Percentiles rank a stretch among this genome's conserved stretches.
Conservation (phyloP, 228 moss, liverwort and hornwort genomes). For the Sphagnum fallax region DNA sequence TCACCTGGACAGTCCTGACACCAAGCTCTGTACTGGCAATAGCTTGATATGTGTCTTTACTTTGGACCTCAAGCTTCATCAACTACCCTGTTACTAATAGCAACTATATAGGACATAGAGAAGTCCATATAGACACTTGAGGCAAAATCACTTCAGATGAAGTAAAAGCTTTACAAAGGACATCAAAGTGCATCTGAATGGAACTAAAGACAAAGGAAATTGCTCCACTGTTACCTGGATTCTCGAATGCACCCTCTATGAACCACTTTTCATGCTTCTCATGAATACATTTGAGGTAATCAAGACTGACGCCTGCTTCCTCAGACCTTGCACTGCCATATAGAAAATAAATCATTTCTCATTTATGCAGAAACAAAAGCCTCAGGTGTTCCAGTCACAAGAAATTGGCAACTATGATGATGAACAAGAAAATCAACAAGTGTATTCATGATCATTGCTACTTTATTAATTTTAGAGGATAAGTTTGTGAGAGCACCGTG, state of each 20-base stretch:
- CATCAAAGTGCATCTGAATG: background rate
- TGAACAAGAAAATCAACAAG: too few species aligned
- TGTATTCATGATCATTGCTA: too few species aligned
- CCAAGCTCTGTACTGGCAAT: too few species aligned
- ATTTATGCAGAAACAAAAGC: too few species aligned
- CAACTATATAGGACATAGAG: too few species aligned
- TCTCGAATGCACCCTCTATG: conserved; percentile 23
- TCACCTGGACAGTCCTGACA: too few species aligned
- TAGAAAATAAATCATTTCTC: background rate
- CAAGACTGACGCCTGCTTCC: conserved; percentile 31
- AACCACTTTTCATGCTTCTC: conserved; percentile 52
- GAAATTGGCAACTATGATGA: too few species aligned
- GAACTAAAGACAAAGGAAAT: background rate
- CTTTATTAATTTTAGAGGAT: too few species aligned
- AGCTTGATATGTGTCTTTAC: background rate
- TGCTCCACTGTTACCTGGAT: conserved; percentile 10
- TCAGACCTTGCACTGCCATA: conserved; percentile 30
- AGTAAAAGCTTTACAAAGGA: background rate
- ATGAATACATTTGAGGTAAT: conserved; percentile 32
- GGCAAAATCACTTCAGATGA: background rate
- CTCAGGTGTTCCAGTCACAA: too few species aligned
- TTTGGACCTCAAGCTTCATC: background rate
- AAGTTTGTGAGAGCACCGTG: conserved; percentile 14
- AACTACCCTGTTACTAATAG: background rate
- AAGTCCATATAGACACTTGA: background rate